A percentile compares a stretch with the other conserved stretches of the same genome.
Evolutionary conservation across 2,329 filamentous ascomycete species (phyloP).

Genomic region (Fusarium redolens): DNA sequence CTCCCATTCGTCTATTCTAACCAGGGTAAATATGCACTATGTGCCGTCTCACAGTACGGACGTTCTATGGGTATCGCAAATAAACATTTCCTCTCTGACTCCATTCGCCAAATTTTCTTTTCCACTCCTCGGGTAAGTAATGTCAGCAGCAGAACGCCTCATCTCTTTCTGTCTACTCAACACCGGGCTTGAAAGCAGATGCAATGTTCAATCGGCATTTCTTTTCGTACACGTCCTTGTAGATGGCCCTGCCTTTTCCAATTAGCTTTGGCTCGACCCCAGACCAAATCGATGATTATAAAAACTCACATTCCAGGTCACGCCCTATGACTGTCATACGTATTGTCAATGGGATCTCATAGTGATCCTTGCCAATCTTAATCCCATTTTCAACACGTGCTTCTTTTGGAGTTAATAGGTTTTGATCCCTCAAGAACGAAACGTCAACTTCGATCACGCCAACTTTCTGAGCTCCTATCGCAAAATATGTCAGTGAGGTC

Average conservation of each 20-base stretch:
- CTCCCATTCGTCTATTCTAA: neutral
- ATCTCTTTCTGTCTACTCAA: neutral
- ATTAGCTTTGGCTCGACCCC: neutral
- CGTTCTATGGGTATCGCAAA: accelerated
- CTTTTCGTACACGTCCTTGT: neutral
- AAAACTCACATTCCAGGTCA: neutral
- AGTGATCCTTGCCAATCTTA: neutral
- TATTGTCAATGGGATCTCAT: neutral
- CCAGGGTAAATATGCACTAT: neutral
- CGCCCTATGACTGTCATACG: neutral
- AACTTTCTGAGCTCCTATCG: neutral
- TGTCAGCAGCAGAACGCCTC: neutral
- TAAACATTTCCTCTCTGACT: neutral
- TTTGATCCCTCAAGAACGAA: neutral
- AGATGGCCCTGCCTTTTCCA: neutral
- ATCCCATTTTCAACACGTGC: neutral
- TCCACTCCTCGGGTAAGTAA: neutral
- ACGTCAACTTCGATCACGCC: neutral
- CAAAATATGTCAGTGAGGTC: neutral
- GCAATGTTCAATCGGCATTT: neutral
- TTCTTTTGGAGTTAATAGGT: neutral
- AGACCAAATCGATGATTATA: too few species aligned
- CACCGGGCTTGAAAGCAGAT: neutral
- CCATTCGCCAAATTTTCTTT: neutral
- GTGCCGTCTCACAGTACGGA: neutral